These are phyloP conservation scores for Fraxinus dipetala DNA, from an alignment of 305 asterid genomes.

Conservation along the genomic window DNA sequence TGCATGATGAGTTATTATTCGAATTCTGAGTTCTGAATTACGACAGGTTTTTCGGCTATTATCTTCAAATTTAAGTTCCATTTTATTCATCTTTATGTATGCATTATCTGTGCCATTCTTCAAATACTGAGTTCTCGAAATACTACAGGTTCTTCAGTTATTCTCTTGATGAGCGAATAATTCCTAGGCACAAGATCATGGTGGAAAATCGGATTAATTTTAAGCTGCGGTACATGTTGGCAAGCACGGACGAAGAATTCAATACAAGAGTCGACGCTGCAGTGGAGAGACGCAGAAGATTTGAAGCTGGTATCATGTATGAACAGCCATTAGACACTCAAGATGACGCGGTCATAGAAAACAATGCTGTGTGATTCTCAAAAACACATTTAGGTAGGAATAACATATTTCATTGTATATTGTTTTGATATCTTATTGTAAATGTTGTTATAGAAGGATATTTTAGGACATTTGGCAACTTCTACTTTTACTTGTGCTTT, in stretches of 20 bases:
- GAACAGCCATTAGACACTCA: constrained; percentile 23
- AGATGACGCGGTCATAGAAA: background rate
- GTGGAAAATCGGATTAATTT: constrained; percentile 71
- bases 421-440: background rate
- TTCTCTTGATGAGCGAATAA: constrained; percentile 75
- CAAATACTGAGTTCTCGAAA: background rate
- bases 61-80: background rate
- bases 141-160: constrained; percentile 83
- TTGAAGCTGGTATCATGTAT: constrained; percentile 49
- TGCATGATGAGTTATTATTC: background rate
- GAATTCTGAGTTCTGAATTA: background rate
- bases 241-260: constrained; percentile 71
- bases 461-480: background rate
- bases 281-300: constrained; percentile 60
- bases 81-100: background rate
- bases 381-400: background rate
- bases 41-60: background rate
- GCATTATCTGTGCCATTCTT: background rate
- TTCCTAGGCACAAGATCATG: constrained; percentile 71
- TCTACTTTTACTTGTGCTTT: background rate
- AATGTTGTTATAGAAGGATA: background rate
- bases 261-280: constrained; percentile 50
- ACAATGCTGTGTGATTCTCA: background rate
- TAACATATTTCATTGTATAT: background rate
- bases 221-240: constrained; percentile 76